Evolutionary conservation across 1,139 yeast genomes (phyloP), one percentile per base, ranked within the genome.

Genomic region (Candida labiduridarum): DNA sequence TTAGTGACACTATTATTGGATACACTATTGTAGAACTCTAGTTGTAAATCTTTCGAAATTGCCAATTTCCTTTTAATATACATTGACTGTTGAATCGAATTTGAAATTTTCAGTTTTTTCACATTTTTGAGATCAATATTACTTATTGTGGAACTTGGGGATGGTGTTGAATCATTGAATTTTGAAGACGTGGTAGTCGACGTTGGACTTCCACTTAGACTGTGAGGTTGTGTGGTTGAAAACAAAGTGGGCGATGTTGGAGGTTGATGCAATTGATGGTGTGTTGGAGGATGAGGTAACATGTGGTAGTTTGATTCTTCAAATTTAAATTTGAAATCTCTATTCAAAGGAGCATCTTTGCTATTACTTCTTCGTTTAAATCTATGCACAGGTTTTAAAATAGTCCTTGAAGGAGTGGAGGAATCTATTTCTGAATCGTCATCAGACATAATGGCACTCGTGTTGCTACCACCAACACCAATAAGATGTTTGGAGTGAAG

Each of bases 31-130:
- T 33, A 56, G 54, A 74, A 58, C 55, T 75, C 80, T 29, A 71
- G 52, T 55, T 74, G 74, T 11, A 75, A 59, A 42, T 74, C 79
- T 53, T 74, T 75, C 22, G 76, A 71, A 49, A 67, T 67, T 2
- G 73, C 61, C 35, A 66, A 51, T 48, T 66, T 69, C 50, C 70
- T 67, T 50, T 69, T 69, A 50, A 69, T 58, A 47, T 62, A 62
- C 51, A 65, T 55, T 38, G 69, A 62, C 40, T 64, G 69, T 18
- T 61, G 59, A 49, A 63, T 45, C 48, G 56, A 38, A 44, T 47
- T 57, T 15, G 46, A 51, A 19, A 56, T 34, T 49, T 55, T 56
- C 22, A 50, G 48, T 46, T 59, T 60, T 33, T 55, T 54, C 31
- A 42, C 27, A 18, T 36, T 29, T 19, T 51, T 50, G 19, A 45